Evolutionary conservation across 2,329 filamentous ascomycete genomes (phyloP).

Genomic region (Botrytis deweyae): DNA sequence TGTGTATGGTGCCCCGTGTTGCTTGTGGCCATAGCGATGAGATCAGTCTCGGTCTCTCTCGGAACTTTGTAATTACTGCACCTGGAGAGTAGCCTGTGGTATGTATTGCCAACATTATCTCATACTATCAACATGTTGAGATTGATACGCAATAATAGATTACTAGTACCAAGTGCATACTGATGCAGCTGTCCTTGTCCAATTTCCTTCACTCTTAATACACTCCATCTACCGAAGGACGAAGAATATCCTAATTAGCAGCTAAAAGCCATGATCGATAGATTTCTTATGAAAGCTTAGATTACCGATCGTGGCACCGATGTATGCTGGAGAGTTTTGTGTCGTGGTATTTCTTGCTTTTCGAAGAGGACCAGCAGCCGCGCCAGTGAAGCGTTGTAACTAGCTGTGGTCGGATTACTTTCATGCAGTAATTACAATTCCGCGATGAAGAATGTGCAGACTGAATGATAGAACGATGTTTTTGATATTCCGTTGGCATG

Average conservation of each 20-base stretch:
- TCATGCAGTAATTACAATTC: background rate
- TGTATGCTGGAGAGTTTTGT: background rate
- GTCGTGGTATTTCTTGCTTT: background rate
- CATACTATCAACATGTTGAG: background rate
- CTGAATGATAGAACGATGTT: background rate
- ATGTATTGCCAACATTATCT: background rate
- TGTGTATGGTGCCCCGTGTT: accelerated
- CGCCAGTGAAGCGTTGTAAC: background rate
- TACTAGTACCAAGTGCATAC: too few relatives aligned
- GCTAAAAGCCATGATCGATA: background rate
- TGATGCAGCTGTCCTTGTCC: too few relatives aligned
- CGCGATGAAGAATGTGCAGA: background rate
- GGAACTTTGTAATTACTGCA: background rate
- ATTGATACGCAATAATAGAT: too few relatives aligned
- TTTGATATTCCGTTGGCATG: too few relatives aligned
- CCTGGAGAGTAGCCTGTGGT: background rate
- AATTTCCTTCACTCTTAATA: too few relatives aligned
- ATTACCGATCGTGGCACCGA: background rate
- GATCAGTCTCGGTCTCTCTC: accelerated
- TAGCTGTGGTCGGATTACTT: background rate
- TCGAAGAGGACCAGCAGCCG: background rate
- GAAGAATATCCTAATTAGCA: background rate
- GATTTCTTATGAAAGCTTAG: background rate
- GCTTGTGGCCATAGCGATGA: background rate
- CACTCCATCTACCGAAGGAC: background rate